Percentiles rank a stretch among this genome's conserved stretches.
phyloP scores from a whole-genome alignment of 1,139 yeast species.

The Protomyces macrosporus region DNA sequence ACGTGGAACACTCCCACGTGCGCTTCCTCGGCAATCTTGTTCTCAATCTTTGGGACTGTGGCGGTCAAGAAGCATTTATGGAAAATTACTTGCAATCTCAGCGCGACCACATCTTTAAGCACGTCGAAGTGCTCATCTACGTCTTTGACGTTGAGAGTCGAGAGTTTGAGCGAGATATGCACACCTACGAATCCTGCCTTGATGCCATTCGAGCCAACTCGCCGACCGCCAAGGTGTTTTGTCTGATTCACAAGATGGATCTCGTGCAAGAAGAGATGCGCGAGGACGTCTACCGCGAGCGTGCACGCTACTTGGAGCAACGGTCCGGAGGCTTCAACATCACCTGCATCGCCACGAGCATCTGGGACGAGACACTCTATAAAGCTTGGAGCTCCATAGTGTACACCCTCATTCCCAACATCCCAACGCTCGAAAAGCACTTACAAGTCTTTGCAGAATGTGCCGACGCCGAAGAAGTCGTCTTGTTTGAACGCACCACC shows the following conservation, averaged over 20 bases:
- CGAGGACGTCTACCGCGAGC: constrained; percentile 51
- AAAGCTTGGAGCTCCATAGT: constrained; percentile 93
- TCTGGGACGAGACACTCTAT: constrained; percentile 95
- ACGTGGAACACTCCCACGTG: constrained; percentile 92
- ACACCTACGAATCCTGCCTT: constrained; percentile 77
- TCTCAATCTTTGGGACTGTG: constrained; percentile 95
- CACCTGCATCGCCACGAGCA: constrained; percentile 88
- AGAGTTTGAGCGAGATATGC: constrained; percentile 88
- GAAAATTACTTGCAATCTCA: constrained; percentile 85
- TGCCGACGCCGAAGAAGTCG: constrained; percentile 83
- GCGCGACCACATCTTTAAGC: constrained; percentile 84
- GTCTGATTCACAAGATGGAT: constrained; percentile 92
- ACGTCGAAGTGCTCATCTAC: constrained; percentile 95
- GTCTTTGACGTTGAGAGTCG: constrained; percentile 94
- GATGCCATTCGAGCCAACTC: constrained; percentile 77
- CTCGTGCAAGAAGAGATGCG: constrained; percentile 82
- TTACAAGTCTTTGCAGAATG: constrained; percentile 67
- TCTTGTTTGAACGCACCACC: constrained; percentile 87
- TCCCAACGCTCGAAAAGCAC: constrained; percentile 71
- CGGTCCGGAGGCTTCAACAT: constrained; percentile 79
- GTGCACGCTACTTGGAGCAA: constrained; percentile 31
- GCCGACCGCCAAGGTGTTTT: constrained; percentile 89
- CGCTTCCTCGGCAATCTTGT: constrained; percentile 94
- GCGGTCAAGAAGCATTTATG: constrained; percentile 93
- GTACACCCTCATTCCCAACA: constrained; percentile 89